Base-by-base conservation (phyloP, 495 filamentous ascomycete genomes). In the Symbiotaphrina buchneri region DNA sequence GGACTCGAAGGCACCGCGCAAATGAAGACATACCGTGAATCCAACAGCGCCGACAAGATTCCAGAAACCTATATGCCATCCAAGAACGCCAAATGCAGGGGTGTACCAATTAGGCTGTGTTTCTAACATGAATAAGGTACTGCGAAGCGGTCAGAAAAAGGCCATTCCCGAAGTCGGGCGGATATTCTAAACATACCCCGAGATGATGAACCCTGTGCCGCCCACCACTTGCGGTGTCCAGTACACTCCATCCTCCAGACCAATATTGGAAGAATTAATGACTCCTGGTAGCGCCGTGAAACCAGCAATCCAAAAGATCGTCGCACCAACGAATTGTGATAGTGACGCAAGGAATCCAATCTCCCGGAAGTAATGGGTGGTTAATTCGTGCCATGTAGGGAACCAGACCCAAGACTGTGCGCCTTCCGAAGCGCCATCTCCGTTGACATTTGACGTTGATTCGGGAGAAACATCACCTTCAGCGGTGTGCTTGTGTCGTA, bases 171-270 rank as follows among this genome's bases (percentile, higher is more conserved):
- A 25, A 13, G 22, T 8, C 22, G 13, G 13, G 22, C 22, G 13
- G 13, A 25, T 8, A 7, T 3, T 30, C 21, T 3, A 33, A 6
- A 7, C 3, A 22, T 30, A 32, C 4, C 15, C 52, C 11, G 62
- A 71, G 21, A 71, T 29, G 35, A 76, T 59, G 47, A 78, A 79
- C 5, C 69, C 68, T 0, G 39, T 42, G 0, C 74, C 72, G 3
- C 75, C 71, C 0, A 77, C 52, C 3, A 78, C 66, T 43, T 80
- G 68, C 2, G 74, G 71, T 0, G 59, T 47, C 74, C 71, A 79
- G 47, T 63, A 78, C 0, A 63, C 54, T 10, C 68, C 65, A 41
- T 71, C 57, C 0, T 62, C 51, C 1, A 57, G 36, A 8, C 52
- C 38, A 42, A 68, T 43, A 23, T 55, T 37, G 30, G 3, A 3